Evolutionary conservation across 371 early-diverging fungal genomes (phyloP).

Genomic region (Mortierella sp.): DNA sequence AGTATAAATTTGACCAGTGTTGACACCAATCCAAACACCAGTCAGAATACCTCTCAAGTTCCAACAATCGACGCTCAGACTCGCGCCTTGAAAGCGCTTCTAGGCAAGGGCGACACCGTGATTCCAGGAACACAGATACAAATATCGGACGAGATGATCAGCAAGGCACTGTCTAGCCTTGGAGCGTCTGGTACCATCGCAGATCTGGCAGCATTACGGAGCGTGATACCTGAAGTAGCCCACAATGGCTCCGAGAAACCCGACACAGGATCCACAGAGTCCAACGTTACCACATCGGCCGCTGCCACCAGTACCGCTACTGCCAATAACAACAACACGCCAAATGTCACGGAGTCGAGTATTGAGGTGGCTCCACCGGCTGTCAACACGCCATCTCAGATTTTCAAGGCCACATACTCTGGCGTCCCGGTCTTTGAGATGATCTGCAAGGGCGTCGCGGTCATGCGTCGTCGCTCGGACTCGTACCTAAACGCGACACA

Average conservation of each 20-base stretch:
- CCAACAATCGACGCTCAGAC: conserved; percentile 5
- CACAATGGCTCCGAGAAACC: background rate
- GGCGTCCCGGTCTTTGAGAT: conserved; percentile 93
- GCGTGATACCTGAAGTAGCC: background rate
- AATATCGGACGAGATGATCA: conserved; percentile 13
- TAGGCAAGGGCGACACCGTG: background rate
- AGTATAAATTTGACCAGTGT: background rate
- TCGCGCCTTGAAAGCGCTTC: conserved; percentile 2
- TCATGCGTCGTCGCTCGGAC: conserved; percentile 90
- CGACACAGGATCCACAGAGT: background rate
- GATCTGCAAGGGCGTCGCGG: conserved; percentile 84
- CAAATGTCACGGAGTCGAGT: background rate
- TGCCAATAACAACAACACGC: background rate
- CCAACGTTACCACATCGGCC: background rate
- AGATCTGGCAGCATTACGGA: background rate
- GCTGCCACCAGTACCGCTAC: background rate
- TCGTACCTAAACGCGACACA: conserved; percentile 95
- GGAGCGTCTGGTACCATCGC: background rate
- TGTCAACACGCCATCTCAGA: conserved; percentile 20
- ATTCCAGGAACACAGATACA: conserved; percentile 14
- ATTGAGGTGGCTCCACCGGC: background rate
- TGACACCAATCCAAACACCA: background rate
- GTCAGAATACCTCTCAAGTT: background rate
- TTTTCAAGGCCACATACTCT: conserved; percentile 86
- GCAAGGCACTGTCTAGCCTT: background rate